A percentile compares a stretch with the other conserved stretches of the same genome.
phyloP scores from a whole-genome alignment of 108 stramenopile species.

The Seminavis robusta region DNA sequence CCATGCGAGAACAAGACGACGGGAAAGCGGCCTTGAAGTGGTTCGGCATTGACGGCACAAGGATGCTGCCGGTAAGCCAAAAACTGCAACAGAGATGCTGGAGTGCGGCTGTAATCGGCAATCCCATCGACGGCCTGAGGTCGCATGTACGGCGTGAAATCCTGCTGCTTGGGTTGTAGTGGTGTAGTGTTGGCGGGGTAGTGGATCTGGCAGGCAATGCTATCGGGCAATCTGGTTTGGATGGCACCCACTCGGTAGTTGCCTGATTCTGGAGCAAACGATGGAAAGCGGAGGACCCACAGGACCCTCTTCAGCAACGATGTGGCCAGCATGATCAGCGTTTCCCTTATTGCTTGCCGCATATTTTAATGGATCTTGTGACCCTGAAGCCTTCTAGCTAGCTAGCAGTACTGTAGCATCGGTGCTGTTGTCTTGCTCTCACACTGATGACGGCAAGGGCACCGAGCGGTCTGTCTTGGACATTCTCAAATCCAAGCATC shows the following conservation, averaged over 20 bases:
- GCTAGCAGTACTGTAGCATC: too few species aligned
- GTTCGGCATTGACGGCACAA: constrained; percentile 10
- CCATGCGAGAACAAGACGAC: constrained; percentile 51
- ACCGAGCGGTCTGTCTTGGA: too few species aligned
- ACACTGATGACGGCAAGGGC: too few species aligned
- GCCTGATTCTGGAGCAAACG: too few species aligned
- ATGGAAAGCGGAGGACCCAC: too few species aligned
- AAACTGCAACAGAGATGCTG: constrained; percentile 7
- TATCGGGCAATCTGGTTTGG: constrained; percentile 15
- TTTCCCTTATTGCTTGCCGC: too few species aligned
- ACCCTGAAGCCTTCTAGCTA: too few species aligned
- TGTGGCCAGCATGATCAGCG: too few species aligned
- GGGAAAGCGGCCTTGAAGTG: constrained; percentile 16
- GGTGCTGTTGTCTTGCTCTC: too few species aligned
- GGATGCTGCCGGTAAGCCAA: constrained; percentile 29
- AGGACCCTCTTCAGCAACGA: too few species aligned
- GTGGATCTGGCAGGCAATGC: constrained; percentile 12
- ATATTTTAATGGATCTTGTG: too few species aligned
- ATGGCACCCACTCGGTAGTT: constrained; percentile 22
- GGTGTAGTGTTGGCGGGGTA: constrained; percentile 9
- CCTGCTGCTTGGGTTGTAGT: not conserved
- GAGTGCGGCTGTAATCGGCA: constrained; percentile 15
- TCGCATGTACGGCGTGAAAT: constrained; percentile 28
- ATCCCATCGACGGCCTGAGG: constrained; percentile 29
- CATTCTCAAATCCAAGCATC: too few species aligned